These are phyloP conservation scores for Diplocarpon rosae DNA, from an alignment of 2,329 filamentous ascomycete genomes.

Conservation along the genomic window DNA sequence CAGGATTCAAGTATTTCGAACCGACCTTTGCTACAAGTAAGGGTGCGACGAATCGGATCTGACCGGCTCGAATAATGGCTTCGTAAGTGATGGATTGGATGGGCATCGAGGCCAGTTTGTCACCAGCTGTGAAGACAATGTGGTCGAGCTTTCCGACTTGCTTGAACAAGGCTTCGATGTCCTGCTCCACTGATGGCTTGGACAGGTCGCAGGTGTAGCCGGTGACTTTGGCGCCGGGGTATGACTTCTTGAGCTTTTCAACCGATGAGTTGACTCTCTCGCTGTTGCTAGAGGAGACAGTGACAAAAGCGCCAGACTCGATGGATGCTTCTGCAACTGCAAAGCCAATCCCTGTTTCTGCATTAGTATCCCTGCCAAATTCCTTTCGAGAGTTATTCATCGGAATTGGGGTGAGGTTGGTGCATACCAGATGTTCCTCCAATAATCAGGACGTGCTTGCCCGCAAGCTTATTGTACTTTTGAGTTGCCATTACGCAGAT, in stretches of 20 bases:
- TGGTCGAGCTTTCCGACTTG: conserved; percentile 15
- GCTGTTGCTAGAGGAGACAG: conserved; percentile 16
- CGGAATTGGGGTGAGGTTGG: too few relatives aligned
- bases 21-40: conserved; percentile 21
- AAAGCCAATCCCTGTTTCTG: conserved; percentile 17
- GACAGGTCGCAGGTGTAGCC: conserved; percentile 20
- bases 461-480: conserved; percentile 22
- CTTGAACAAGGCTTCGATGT: conserved; percentile 35
- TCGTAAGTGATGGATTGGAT: conserved; percentile 11
- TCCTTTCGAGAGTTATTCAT: not conserved
- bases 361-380: not conserved
- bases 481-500: not conserved
- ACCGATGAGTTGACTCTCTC: conserved; percentile 8
- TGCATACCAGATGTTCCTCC: conserved; percentile 20
- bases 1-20: conserved; percentile 10
- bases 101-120: conserved; percentile 5
- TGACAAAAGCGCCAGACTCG: conserved; percentile 17
- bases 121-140: conserved; percentile 23
- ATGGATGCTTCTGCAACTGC: conserved; percentile 21
- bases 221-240: conserved; percentile 7
- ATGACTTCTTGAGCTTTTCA: conserved; percentile 6
- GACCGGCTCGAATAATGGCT: conserved; percentile 12
- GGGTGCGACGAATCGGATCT: conserved; percentile 20
- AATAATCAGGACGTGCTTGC: conserved; percentile 21
- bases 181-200: conserved; percentile 13